These are phyloP conservation scores for Leccinellum albellum DNA, from an alignment of 768 basidiomycete genomes.

Conservation along the genomic window DNA sequence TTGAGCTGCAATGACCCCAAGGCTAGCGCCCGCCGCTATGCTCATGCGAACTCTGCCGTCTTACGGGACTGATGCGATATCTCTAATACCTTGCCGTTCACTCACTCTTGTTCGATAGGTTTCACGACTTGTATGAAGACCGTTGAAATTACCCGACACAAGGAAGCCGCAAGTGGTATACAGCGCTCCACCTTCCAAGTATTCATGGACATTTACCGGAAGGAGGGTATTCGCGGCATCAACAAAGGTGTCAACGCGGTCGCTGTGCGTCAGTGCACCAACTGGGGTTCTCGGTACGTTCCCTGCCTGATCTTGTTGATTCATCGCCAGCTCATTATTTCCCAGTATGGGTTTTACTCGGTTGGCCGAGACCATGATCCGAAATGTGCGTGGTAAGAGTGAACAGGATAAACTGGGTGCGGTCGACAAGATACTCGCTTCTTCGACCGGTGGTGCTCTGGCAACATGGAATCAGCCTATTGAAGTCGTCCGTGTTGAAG, in stretches of 20 bases:
- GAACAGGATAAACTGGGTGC: slow-evolving; percentile 73
- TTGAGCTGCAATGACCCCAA: slow-evolving; percentile 14
- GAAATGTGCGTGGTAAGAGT: slow-evolving; percentile 70
- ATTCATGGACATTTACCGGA: slow-evolving; percentile 90
- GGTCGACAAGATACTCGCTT: slow-evolving; percentile 83
- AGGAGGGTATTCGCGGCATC: slow-evolving; percentile 91
- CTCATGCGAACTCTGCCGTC: slow-evolving; percentile 11
- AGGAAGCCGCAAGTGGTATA: slow-evolving; percentile 79
- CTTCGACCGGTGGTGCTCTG: slow-evolving; percentile 87
- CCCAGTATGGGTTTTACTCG: slow-evolving; percentile 94
- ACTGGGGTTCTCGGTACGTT: slow-evolving; percentile 85
- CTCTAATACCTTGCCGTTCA: neutral
- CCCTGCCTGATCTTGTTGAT: neutral
- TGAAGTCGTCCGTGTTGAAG: slow-evolving; percentile 95
- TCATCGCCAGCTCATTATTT: slow-evolving; percentile 4
- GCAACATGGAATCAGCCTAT: slow-evolving; percentile 99
- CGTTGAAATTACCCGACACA: slow-evolving; percentile 93
- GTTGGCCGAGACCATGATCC: slow-evolving; percentile 78
- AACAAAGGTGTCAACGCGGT: slow-evolving; percentile 99
- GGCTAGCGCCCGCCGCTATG: slow-evolving; percentile 20
- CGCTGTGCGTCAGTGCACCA: slow-evolving; percentile 87
- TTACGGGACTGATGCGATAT: slow-evolving; percentile 7
- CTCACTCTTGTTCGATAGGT: slow-evolving; percentile 45
- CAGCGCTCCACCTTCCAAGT: slow-evolving; percentile 93
- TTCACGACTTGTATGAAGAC: slow-evolving; percentile 99